These are phyloP conservation scores for Phaseolus lunatus DNA, from an alignment of 306 rosid species.

Conservation along the genomic window DNA sequence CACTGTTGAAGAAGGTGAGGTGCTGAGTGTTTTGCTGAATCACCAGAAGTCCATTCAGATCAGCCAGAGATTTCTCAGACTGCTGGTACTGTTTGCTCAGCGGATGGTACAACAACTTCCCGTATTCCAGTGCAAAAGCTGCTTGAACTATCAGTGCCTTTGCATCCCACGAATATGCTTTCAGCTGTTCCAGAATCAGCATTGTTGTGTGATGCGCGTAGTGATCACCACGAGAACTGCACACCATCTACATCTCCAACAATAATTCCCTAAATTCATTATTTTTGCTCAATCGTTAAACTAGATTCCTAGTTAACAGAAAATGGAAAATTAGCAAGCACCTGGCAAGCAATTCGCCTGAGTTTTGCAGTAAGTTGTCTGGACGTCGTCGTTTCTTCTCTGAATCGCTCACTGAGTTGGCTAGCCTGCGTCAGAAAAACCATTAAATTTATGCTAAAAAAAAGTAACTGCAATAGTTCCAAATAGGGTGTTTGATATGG, in stretches of 20 bases:
- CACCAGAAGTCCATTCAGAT: conserved; percentile 30
- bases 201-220: conserved; percentile 46
- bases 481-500: no score
- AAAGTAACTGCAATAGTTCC: no score
- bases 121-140: conserved; percentile 40
- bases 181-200: conserved; percentile 43
- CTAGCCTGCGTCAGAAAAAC: conserved; percentile 8
- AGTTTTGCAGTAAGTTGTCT: conserved; percentile 22
- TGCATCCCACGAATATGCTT: conserved; percentile 65
- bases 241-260: conserved; percentile 36
- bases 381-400: conserved; percentile 18
- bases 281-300: no score
- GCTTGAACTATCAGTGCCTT: conserved; percentile 56
- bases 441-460: neutral
- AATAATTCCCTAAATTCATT: neutral
- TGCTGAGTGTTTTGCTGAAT: conserved; percentile 7
- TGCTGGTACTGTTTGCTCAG: neutral
- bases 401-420: conserved; percentile 17
- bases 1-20: neutral
- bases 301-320: no score
- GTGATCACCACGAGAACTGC: conserved; percentile 26
- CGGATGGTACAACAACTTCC: conserved; percentile 35
- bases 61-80: conserved; percentile 33
- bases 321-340: neutral
- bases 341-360: conserved; percentile 46